Base-by-base conservation (phyloP, 495 filamentous ascomycete species). In the Aspergillus avenaceus region DNA sequence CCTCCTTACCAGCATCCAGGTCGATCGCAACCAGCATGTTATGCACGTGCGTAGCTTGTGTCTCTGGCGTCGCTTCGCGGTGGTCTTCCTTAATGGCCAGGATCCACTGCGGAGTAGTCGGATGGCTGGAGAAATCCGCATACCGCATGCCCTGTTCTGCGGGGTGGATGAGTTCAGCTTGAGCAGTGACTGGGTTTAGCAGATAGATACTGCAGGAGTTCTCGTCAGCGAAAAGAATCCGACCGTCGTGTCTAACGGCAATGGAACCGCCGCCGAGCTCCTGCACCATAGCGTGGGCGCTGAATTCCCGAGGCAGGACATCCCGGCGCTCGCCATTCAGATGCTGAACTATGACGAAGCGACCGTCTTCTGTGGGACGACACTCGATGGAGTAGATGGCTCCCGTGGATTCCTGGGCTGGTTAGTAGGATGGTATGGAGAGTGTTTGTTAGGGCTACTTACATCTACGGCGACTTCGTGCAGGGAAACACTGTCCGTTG, bases 41-140 rank as follows among this genome's bases (percentile, higher is more conserved):
- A 19, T 61, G 53, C 40, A 61, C 45, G 1, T 55, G 50, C 18
- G 59, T 29, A 18, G 36, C 61, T 44, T 64, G 61, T 1, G 61
- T 64, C 32, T 64, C 61, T 1, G 58, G 58, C 1, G 61, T 64
- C 8, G 62, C 62, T n/a, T 61, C 54, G 9, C 59, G 54, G 48
- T 80, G 76, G 42, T 75, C 70, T 52, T 80, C 77, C 44, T 72
- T 59, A 24, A 77, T 62, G 0, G 74, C 73, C 21, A 78, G 47
- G 3, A 75, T 63, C 67, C 67, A 73, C 27, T 51, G 49, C 0
- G 38, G 14, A 32, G 64, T 31, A 1, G 31, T 55, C 6, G 69
- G 69, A 46, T 78, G 66, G 18, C 56, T 56, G 41, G 66, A 57
- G 56, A 57, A 67, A 58, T 62, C 65, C 59, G 49, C 72, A 62